These are phyloP conservation scores for Diophrys appendiculata DNA, from an alignment of 73 alveolate species.

Conservation along the genomic window DNA sequence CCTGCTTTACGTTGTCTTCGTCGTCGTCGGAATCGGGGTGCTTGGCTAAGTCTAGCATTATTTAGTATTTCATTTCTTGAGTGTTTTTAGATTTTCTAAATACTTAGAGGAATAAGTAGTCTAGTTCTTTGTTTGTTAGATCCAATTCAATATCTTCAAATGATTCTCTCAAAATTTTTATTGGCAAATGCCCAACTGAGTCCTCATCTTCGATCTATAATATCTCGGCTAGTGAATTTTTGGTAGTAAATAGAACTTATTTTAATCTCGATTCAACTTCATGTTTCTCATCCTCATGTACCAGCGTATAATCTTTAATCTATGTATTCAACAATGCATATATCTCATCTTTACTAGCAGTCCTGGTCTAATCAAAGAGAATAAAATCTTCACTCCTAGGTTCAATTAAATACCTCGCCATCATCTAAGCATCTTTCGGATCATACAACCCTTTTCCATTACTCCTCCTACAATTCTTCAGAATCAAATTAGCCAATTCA, in stretches of 20 bases:
- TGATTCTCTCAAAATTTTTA: neutral
- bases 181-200: neutral
- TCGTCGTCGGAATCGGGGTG: neutral
- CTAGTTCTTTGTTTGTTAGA: neutral
- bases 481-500: neutral
- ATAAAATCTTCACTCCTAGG: neutral
- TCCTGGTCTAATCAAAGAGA: neutral
- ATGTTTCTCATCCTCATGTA: neutral
- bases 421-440: neutral
- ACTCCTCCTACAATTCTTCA: neutral
- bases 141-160: neutral
- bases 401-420: neutral
- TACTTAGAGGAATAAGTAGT: neutral
- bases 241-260: neutral
- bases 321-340: neutral
- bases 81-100: neutral
- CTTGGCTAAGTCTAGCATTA: neutral
- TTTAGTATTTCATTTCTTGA: neutral
- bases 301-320: neutral
- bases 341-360: neutral
- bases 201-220: neutral
- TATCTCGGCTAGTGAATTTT: neutral
- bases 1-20: neutral
- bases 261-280: neutral
- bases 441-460: neutral